Evolutionary conservation across 805 yeast genomes (phyloP).

Genomic region (Saturnispora galanensis): DNA sequence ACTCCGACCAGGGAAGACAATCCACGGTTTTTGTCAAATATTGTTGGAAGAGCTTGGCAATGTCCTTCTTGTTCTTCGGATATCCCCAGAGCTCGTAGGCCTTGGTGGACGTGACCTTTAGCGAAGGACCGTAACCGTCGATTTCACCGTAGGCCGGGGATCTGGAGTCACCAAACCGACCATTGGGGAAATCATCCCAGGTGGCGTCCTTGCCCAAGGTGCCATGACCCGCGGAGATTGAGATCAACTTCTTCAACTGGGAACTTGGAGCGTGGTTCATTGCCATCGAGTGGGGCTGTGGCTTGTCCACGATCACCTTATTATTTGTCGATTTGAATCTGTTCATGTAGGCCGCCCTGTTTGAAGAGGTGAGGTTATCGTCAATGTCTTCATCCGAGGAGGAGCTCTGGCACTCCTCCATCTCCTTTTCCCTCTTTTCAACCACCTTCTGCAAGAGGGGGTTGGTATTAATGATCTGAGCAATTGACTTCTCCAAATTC

Average conservation of each 20-base stretch:
- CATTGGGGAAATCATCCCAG: conserved; percentile 97
- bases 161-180: conserved; percentile 89
- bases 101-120: conserved; percentile 60
- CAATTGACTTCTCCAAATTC: conserved; percentile 86
- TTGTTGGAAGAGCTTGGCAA: conserved; percentile 56
- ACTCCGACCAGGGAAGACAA: conserved; percentile 86
- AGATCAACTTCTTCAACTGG: conserved; percentile 51
- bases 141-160: conserved; percentile 98
- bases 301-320: conserved; percentile 22
- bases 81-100: conserved; percentile 75
- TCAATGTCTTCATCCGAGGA: conserved; percentile 26
- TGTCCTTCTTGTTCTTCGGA: conserved; percentile 51
- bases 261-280: conserved; percentile 17
- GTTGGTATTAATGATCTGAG: conserved; percentile 65
- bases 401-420: conserved; percentile 29
- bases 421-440: conserved; percentile 28
- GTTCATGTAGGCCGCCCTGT: conserved; percentile 27
- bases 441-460: conserved; percentile 41
- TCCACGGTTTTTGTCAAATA: conserved; percentile 69
- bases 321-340: conserved; percentile 24
- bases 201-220: conserved; percentile 80
- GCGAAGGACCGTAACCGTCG: conserved; percentile 91
- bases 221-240: conserved; percentile 79
- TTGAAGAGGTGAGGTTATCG: conserved; percentile 25
- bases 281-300: conserved; percentile 10